Conservation (phyloP, 352 stramenopile genomes). For the Aphanomyces stellatus region DNA sequence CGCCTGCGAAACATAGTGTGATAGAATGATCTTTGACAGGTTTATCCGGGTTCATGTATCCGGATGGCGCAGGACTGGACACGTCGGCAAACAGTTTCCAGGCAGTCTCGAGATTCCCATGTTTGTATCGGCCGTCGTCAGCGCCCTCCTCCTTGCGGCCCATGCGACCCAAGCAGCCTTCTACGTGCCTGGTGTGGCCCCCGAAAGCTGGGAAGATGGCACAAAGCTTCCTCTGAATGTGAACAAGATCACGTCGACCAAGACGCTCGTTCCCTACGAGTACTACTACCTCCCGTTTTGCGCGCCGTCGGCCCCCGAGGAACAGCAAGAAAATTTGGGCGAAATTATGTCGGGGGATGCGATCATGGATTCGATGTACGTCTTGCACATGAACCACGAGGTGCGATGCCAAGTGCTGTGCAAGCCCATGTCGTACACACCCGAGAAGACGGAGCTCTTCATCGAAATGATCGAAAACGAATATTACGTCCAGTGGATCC, state of each 20-base stretch:
- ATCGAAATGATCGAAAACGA: slow-evolving; percentile 90
- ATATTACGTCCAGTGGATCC: slow-evolving; percentile 93
- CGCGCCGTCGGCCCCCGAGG: slow-evolving; percentile 64
- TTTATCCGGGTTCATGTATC: slow-evolving; percentile 9
- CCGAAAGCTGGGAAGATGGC: slow-evolving; percentile 68
- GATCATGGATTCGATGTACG: slow-evolving; percentile 88
- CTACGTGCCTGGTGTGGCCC: slow-evolving; percentile 79
- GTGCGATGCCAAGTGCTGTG: slow-evolving; percentile 86
- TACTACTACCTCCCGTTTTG: slow-evolving; percentile 98
- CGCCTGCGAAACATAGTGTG: too few relatives aligned
- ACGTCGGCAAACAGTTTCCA: not conserved
- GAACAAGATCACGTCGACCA: slow-evolving; percentile 97
- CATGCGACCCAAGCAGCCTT: slow-evolving; percentile 41
- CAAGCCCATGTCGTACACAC: slow-evolving; percentile 74
- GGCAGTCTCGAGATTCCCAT: not conserved
- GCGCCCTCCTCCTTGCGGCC: not conserved
- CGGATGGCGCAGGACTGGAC: slow-evolving; percentile 2
- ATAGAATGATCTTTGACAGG: too few relatives aligned
- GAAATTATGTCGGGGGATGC: slow-evolving; percentile 88
- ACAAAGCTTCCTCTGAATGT: slow-evolving; percentile 91
- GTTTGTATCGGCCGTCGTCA: not conserved
- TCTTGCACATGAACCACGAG: slow-evolving; percentile 85
- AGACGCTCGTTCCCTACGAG: slow-evolving; percentile 97
- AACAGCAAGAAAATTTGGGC: slow-evolving; percentile 87
- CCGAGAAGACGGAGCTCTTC: slow-evolving; percentile 72